Base-by-base conservation (phyloP, 2,329 filamentous ascomycete genomes). In the Epicoccum sorghinum region DNA sequence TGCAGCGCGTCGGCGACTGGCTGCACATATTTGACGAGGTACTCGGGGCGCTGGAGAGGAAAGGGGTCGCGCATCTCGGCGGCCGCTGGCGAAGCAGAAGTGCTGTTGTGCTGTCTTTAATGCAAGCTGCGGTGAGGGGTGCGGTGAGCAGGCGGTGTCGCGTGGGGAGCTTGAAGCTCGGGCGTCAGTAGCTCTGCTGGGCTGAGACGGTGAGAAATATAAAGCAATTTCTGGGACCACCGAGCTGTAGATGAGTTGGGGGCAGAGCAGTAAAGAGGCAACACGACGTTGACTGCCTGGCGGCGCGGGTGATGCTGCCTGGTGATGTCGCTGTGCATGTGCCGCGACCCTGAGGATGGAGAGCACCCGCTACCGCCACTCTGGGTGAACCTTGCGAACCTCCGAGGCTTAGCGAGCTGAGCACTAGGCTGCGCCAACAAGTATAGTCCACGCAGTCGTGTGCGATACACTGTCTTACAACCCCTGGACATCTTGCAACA, bases 41-140 rank as follows among this genome's bases (percentile, higher is more conserved):
- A 78, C 48, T 81, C 82, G 47, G 87, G 86, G 33, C 86, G 82
- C 52, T 83, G 76, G 60, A 81, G 60, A 18, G 86, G 85, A 69
- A 91, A 91, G 1, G 88, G 87, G 63, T 93, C 89, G 73, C 82
- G 84, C 89, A 93, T 92, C 42, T 64, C 79, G 60, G 42, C 47
- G 48, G 30, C 10, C 7, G 35, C 43, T 43, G 41, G 58, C 32
- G 25, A 41, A 5, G 8, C 9, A 8, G 40, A 33, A 25, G 22
- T 7, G 22, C 10, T 13, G 40, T 33, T 25, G 27, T 7, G 22
- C 9, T 33, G 18, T 57, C 44, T 51, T 46, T 36, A 18, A 27
- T 29, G n/a, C 40, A 50, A 50, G 59, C n/a, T 36, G 43, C 18
- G 46, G 37, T 35, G 48, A 51, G 40, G 59, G 44, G 40, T 49